Evolutionary conservation across 2,329 filamentous ascomycete genomes (phyloP).

Genomic region (Trichoderma simmonsii): DNA sequence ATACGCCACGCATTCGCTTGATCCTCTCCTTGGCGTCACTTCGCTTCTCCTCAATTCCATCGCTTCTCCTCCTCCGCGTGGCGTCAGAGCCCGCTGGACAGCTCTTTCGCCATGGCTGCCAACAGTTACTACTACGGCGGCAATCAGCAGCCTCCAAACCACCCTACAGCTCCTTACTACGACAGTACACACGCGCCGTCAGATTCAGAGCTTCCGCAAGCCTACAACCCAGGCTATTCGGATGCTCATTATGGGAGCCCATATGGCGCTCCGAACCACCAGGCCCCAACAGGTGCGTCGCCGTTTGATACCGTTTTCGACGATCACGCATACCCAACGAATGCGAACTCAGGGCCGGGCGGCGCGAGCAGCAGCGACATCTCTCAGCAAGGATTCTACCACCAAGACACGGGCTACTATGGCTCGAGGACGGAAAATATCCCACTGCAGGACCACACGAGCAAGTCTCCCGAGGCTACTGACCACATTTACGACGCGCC

Average conservation of each 20-base stretch:
- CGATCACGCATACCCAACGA: slow-evolving; percentile 62
- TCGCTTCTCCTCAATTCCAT: neutral
- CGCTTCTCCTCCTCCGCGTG: neutral
- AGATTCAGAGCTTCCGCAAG: slow-evolving; percentile 37
- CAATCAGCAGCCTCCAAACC: slow-evolving; percentile 31
- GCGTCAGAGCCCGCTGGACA: slow-evolving; percentile 1
- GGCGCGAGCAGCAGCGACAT: slow-evolving; percentile 39
- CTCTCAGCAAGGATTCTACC: slow-evolving; percentile 35
- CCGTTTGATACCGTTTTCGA: slow-evolving; percentile 67
- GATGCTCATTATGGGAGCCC: slow-evolving; percentile 20
- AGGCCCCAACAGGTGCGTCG: slow-evolving; percentile 40
- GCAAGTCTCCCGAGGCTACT: slow-evolving; percentile 43
- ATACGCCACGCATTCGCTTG: neutral
- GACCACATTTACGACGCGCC: slow-evolving; percentile 63
- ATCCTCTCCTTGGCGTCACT: neutral
- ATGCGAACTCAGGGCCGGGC: slow-evolving; percentile 38
- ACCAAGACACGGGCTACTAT: slow-evolving; percentile 59
- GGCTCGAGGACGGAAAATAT: slow-evolving; percentile 53
- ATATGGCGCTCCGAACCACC: slow-evolving; percentile 33
- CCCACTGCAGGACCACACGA: slow-evolving; percentile 50
- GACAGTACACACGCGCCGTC: slow-evolving; percentile 38
- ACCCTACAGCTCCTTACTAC: slow-evolving; percentile 42
- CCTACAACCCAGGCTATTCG: slow-evolving; percentile 32
- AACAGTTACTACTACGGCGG: slow-evolving; percentile 62
- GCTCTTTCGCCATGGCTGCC: slow-evolving; percentile 52